These are phyloP conservation scores for Fusarium newnesense DNA, from an alignment of 2,329 filamentous ascomycete genomes.

Conservation along the genomic window DNA sequence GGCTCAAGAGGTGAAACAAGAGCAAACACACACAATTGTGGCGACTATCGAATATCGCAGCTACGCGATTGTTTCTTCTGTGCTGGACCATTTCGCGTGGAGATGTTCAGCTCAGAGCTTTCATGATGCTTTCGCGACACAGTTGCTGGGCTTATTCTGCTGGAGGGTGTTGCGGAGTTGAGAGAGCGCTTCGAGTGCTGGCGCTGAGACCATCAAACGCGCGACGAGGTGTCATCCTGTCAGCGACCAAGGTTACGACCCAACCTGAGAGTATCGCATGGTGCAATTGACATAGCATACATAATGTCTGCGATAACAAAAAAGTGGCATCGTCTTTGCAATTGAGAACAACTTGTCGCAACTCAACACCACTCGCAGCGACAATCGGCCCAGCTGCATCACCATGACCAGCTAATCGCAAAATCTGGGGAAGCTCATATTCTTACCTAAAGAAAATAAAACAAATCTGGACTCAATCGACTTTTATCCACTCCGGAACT, in stretches of 20 bases:
- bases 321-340: too few relatives aligned
- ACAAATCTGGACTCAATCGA: neutral
- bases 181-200: too few relatives aligned
- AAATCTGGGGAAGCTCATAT: neutral
- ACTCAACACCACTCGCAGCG: neutral
- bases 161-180: too few relatives aligned
- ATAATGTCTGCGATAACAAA: accelerated
- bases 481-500: neutral
- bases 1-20: neutral
- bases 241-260: too few relatives aligned
- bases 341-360: accelerated
- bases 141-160: too few relatives aligned
- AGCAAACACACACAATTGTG: neutral
- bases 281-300: accelerated
- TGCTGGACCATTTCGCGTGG: accelerated
- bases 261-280: accelerated
- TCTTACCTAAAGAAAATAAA: neutral
- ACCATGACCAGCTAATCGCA: neutral
- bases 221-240: accelerated
- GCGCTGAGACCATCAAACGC: neutral
- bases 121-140: neutral
- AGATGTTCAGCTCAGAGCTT: accelerated
- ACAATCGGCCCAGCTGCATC: neutral
- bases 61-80: too few relatives aligned
- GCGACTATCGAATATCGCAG: neutral